A percentile compares a stretch with the other conserved stretches of the same genome.
These are phyloP conservation scores for Hyparrhenia diplandra DNA, from an alignment of 176 grass and related monocot genomes.

Conservation along the genomic window DNA sequence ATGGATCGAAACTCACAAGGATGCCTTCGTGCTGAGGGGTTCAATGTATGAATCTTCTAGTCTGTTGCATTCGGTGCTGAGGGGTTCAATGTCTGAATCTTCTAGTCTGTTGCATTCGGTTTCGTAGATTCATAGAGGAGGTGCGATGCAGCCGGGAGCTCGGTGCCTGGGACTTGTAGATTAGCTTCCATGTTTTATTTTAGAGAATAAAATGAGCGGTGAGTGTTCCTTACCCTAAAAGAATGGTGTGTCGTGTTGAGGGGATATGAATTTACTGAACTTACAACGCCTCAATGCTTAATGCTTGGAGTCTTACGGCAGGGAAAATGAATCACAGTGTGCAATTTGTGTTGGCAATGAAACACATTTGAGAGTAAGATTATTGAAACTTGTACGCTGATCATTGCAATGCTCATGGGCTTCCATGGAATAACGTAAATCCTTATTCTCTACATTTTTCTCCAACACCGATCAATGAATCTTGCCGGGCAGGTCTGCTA, in stretches of 20 bases:
- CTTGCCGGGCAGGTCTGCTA: too few relatives aligned
- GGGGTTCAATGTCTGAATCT: conserved; percentile 74
- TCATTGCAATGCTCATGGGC: conserved; percentile 33
- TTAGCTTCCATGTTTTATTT: background rate
- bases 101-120: background rate
- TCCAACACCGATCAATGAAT: too few relatives aligned
- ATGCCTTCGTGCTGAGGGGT: conserved; percentile 78
- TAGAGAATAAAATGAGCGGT: background rate
- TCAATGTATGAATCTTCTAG: conserved; percentile 70
- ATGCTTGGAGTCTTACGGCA: background rate
- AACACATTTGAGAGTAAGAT: background rate
- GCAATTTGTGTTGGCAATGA: background rate
- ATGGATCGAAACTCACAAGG: conserved; percentile 69
- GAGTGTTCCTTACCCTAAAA: background rate
- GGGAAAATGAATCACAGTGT: too few relatives aligned
- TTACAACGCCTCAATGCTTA: background rate
- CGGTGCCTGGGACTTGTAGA: background rate
- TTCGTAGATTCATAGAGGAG: background rate
- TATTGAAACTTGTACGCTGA: conserved; percentile 24
- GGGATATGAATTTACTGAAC: background rate
- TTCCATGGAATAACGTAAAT: too few relatives aligned
- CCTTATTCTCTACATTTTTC: too few relatives aligned
- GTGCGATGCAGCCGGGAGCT: background rate
- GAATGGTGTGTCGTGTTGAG: background rate
- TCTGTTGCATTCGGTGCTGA: too few relatives aligned